Percentiles rank a stretch among this genome's conserved stretches.
Conservation (phyloP, 176 grass and related monocot species). For the Juncus effusus region DNA sequence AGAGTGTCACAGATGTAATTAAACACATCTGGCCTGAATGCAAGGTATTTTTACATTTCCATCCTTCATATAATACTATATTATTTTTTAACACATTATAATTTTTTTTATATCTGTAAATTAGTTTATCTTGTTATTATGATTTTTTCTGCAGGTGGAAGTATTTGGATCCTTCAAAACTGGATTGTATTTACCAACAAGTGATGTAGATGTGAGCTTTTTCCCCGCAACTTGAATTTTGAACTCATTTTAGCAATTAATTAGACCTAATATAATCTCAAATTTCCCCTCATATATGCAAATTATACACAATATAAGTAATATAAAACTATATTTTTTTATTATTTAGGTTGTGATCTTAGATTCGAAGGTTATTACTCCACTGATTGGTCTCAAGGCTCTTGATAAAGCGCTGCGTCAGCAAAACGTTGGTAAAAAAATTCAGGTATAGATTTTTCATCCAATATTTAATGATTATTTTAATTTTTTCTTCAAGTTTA, state of each 20-base stretch:
- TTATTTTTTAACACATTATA: slow-evolving; percentile 2
- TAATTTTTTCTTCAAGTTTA: not conserved
- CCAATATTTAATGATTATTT: slow-evolving; percentile 1
- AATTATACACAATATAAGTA: too few relatives aligned
- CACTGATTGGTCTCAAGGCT: slow-evolving; percentile 84
- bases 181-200: slow-evolving; percentile 89
- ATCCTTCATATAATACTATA: not conserved
- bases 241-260: too few relatives aligned
- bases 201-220: slow-evolving; percentile 73
- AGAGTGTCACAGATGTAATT: slow-evolving; percentile 68
- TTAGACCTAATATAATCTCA: too few relatives aligned
- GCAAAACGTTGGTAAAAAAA: slow-evolving; percentile 73
- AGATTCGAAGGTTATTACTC: slow-evolving; percentile 77
- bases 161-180: slow-evolving; percentile 97
- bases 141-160: slow-evolving; percentile 60
- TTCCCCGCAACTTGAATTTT: slow-evolving; percentile 16
- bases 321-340: not conserved
- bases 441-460: slow-evolving; percentile 54
- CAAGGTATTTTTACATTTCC: slow-evolving; percentile 33
- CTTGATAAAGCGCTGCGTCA: slow-evolving; percentile 90
- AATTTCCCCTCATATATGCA: too few relatives aligned
- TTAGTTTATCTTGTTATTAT: slow-evolving; percentile 23
- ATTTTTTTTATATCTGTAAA: slow-evolving; percentile 6
- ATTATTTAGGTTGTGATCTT: slow-evolving; percentile 75
- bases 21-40: slow-evolving; percentile 93